Base-by-base conservation (phyloP, 768 basidiomycete genomes). In the Lactarius trivialis region DNA sequence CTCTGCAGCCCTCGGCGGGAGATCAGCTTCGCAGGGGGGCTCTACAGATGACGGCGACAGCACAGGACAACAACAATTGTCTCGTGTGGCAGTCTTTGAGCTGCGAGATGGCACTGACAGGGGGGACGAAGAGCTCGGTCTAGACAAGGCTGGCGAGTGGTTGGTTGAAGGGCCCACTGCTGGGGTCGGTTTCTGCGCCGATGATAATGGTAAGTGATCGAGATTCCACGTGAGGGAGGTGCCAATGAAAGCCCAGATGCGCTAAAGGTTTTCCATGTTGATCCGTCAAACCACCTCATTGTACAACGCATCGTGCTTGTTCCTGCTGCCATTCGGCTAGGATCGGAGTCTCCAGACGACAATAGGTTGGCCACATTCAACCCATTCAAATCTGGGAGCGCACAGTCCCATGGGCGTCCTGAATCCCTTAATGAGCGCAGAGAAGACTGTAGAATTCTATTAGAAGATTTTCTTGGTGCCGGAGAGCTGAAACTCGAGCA, bases 341-440 rank as follows among this genome's bases (percentile, higher is more conserved):
- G 71, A 30, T 58, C 59, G 11, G 72, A 72, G 15, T 61, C 69
- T 30, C 55, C 71, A 21, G 75, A 77, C 28, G 68, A 75, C 51
- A 69, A 73, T 41, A 69, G 69, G 11, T 70, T 83, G n/a, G 76
- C 78, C 0, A 73, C 88, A n/a, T 77, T 85, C 7, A 86, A 84
- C 63, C 80, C 84, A 3, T 85, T 90, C 76, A 90, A 84, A 69
- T 74, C 77, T 1, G 76, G 82, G 15, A 76, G 77, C 58, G 74
- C 74, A 30, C 76, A 70, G n/a, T 81, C 82, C n/a, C 68, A 76
- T 0, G 86, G 87, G 33, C 75, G 77, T 56, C 55, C 81, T 4
- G 43, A 64, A 41, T 70, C 34, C 67, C 73, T 60, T 62, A 61
- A 50, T 33, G 68, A 63, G 28, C 65, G 68, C 50, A 64, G 63